Percentiles rank a stretch among this genome's conserved stretches.
phyloP scores from a whole-genome alignment of 768 basidiomycete genomes.

The Boletus reticulatus region DNA sequence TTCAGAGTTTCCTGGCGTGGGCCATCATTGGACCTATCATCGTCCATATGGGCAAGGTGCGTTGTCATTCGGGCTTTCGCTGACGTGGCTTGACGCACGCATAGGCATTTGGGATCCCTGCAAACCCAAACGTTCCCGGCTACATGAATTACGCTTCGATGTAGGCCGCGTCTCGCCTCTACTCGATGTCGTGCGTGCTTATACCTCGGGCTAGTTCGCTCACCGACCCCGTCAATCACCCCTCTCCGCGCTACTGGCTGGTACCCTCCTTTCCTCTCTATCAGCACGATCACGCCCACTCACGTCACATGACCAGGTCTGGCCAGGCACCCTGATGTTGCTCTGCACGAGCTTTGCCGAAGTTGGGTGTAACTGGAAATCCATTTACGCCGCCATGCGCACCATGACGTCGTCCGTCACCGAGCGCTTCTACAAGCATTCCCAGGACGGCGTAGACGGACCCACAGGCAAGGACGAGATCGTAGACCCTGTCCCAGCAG shows the following conservation, averaged over 20 bases:
- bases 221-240: constrained; percentile 41
- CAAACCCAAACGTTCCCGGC: constrained; percentile 9
- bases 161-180: neutral
- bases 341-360: constrained; percentile 43
- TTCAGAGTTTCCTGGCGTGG: constrained; percentile 57
- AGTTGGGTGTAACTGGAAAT: constrained; percentile 25
- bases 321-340: constrained; percentile 43
- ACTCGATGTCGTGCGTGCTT: neutral
- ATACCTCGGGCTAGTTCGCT: constrained; percentile 35
- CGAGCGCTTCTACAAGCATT: constrained; percentile 1
- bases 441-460: neutral
- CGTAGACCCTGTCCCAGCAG: constrained; percentile 49
- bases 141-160: constrained; percentile 27
- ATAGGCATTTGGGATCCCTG: constrained; percentile 19
- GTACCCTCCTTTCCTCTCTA: constrained; percentile 1
- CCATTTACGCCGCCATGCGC: constrained; percentile 10
- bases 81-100: neutral
- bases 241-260: constrained; percentile 61
- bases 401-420: constrained; percentile 1
- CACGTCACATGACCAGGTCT: constrained; percentile 14
- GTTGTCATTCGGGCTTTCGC: neutral
- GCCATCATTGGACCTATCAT: constrained; percentile 57
- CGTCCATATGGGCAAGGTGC: constrained; percentile 43
- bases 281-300: neutral
- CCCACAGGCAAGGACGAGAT: constrained; percentile 35